Evolutionary conservation across 805 yeast species (phyloP).

Genomic region (Starmerella vitae): DNA sequence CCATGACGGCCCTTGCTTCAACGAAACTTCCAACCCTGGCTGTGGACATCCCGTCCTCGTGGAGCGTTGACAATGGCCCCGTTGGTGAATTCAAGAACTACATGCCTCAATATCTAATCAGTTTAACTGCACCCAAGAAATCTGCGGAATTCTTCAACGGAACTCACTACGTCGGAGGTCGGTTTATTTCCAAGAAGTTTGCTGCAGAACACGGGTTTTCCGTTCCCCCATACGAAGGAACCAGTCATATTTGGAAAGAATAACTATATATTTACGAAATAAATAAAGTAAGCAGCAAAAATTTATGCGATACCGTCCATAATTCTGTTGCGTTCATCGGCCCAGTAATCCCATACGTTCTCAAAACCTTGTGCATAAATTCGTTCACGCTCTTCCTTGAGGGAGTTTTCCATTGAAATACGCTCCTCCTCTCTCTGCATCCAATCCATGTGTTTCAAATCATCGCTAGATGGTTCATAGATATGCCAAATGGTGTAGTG

Average conservation of each 20-base stretch:
- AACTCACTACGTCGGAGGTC: slow-evolving; percentile 77
- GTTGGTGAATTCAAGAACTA: slow-evolving; percentile 31
- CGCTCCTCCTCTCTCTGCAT: slow-evolving; percentile 34
- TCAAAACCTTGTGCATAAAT: slow-evolving; percentile 66
- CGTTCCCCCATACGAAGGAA: slow-evolving; percentile 44
- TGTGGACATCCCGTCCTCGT: slow-evolving; percentile 89
- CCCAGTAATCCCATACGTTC: slow-evolving; percentile 64
- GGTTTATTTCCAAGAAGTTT: slow-evolving; percentile 56
- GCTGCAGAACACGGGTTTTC: slow-evolving; percentile 64
- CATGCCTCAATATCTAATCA: slow-evolving; percentile 55
- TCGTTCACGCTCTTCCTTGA: slow-evolving; percentile 27
- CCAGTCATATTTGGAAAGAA: slow-evolving; percentile 39
- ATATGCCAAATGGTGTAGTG: slow-evolving; percentile 97
- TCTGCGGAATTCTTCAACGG: slow-evolving; percentile 46
- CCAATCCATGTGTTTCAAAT: slow-evolving; percentile 53
- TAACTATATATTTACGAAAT: no score
- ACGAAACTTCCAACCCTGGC: slow-evolving; percentile 48
- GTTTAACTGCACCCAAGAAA: slow-evolving; percentile 90
- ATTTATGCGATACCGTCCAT: no score
- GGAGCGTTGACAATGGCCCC: slow-evolving; percentile 92
- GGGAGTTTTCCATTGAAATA: slow-evolving; percentile 26
- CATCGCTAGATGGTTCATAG: slow-evolving; percentile 91
- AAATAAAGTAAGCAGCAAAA: no score
- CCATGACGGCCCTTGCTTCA: slow-evolving; percentile 32
- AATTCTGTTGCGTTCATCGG: slow-evolving; percentile 51